Base-by-base conservation (phyloP, 1,139 yeast species). In the Candida tetrigidarum region DNA sequence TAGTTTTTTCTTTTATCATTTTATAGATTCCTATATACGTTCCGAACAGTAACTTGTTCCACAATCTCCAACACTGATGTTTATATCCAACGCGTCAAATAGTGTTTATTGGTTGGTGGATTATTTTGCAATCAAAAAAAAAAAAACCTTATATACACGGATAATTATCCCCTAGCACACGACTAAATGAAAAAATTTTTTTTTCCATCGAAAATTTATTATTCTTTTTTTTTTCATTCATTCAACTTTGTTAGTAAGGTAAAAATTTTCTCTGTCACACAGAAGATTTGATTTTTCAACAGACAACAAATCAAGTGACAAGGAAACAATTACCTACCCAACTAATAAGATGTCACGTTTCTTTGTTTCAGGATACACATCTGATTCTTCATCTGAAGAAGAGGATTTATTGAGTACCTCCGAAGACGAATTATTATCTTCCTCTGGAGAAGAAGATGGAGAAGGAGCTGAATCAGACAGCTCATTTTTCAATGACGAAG, bases 361-460 rank as follows among this genome's bases (percentile, higher is more conserved):
- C 78, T 86, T 86, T 73, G 85, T 82, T 49, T 72, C 84, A 49
- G 84, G 80, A 54, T 77, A 80, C 59, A 74, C 72, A 52, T 84
- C 76, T 58, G 83, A 82, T 57, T 78, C 86, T 45, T 85, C 95
- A 38, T 82, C 90, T 34, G 84, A 83, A 53, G 96, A 86, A 56
- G 96, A 86, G 60, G 90, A 83, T 56, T 73, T 84, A 58, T 75
- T 84, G 60, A 79, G 85, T 53, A 76, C 89, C 42, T 81, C 89
- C 42, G 86, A 81, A 57, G 92, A 86, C 56, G 90, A 81, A 62
- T 70, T 80, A 56, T 62, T 81, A 47, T 60, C 70, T 47, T 60
- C 70, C 47, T 64, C 71, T 30, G 74, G 80, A 32, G 69, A 78
- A 40, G 75, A 22, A 22, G 25, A n/a, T n/a, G n/a, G n/a, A n/a